Base-by-base conservation (phyloP, 2,329 filamentous ascomycete genomes). In the Xylariaceae sp. region DNA sequence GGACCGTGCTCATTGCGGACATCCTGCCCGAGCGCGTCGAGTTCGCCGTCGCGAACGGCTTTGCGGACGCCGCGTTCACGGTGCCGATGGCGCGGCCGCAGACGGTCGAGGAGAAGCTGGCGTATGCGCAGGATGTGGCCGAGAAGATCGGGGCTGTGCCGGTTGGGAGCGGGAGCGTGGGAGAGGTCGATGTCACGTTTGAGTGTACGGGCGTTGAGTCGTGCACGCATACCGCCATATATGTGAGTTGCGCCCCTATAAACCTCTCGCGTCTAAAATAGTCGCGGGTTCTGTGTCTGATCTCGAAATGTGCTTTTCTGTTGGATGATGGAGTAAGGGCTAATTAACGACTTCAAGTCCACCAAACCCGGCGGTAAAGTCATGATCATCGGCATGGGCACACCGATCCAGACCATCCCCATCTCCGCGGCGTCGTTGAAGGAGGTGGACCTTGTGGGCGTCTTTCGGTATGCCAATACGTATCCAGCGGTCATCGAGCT, bases 151-250 rank as follows among this genome's bases (percentile, higher is more conserved):
- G 75, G 72, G 62, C 62, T 62, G 26, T 70, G 71, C 0, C 57
- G 61, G 27, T 67, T 50, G 39, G 15, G 1, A 53, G 53, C 11
- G 61, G 74, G 59, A 76, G 80, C 10, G 78, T 89, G 55, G 83
- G 76, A 0, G 85, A 90, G 65, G 81, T 89, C 0, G 81, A 84
- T 44, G 82, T 83, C 1, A 86, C 88, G 2, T 91, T 88, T 65
- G 89, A 92, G 73, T 92, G 88, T 67, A 92, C 89, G 0, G 89
- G 89, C 7, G 88, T 91, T 18, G 88, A 90, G 67, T 82, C 84
- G 0, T 92, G 88, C 64, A 77, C 91, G 63, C 89, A 92, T 69
- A 83, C 84, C 5, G 81, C 86, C 4, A 91, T 92, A 50, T 92
- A 89, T 64, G 80, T 81, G 58, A 69, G 76, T 72, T 8, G n/a